These are phyloP conservation scores for Wickerhamomyces chambardii DNA, from an alignment of 805 yeast species.

Conservation along the genomic window DNA sequence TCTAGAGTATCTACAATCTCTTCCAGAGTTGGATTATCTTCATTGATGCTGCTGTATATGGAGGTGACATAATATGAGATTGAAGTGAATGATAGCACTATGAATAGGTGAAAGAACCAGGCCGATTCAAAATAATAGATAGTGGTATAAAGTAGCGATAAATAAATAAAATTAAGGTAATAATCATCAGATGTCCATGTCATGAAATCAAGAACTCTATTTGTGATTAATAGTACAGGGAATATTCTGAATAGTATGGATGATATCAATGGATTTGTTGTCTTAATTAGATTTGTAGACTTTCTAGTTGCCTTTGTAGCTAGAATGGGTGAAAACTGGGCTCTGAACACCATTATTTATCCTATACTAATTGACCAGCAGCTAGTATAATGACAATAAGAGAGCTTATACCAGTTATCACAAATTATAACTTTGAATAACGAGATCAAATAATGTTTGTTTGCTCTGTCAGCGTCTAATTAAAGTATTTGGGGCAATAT, in stretches of 20 bases:
- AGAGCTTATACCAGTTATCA: no score
- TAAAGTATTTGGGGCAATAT: no score
- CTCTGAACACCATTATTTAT: neutral
- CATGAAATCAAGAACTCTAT: conserved; percentile 29
- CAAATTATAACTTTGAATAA: no score
- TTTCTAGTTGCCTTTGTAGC: neutral
- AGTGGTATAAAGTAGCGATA: conserved; percentile 23
- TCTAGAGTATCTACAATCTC: conserved; percentile 35
- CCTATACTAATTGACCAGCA: no score
- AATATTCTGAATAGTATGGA: conserved; percentile 33
- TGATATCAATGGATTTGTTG: conserved; percentile 25
- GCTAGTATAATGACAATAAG: no score
- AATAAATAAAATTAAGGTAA: conserved; percentile 28
- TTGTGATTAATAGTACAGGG: conserved; percentile 34
- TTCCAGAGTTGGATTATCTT: conserved; percentile 36
- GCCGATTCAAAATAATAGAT: conserved; percentile 29
- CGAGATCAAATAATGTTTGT: no score
- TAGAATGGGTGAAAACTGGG: neutral
- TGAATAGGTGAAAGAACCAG: conserved; percentile 24
- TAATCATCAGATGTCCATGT: conserved; percentile 41
- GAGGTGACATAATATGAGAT: conserved; percentile 35
- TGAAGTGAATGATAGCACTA: conserved; percentile 24
- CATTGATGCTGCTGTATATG: conserved; percentile 29
- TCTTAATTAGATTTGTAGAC: neutral
- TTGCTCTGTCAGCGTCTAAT: no score